Base-by-base conservation (phyloP, 495 filamentous ascomycete species). In the Aspergillus baeticus region DNA sequence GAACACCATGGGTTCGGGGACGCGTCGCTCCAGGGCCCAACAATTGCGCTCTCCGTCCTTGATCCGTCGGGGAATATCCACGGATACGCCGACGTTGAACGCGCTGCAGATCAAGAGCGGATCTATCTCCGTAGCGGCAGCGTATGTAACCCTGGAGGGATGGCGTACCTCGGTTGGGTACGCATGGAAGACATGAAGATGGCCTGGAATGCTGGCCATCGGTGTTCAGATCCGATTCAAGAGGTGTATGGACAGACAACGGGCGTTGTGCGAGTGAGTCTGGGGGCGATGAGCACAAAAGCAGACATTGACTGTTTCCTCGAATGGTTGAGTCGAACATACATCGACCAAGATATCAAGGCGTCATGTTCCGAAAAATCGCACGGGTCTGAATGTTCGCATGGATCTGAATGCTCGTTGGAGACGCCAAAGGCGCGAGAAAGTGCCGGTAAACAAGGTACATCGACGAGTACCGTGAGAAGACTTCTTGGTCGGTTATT, bases 101-200 rank as follows among this genome's bases (percentile, higher is more conserved):
- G 77, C 35, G 62, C 78, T 8, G 89, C 89, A 0, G 82, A 82
- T 47, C 72, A 77, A 14, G 74, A 75, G 45, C 75, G 78, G 17
- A 86, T 92, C 50, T 87, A 87, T 60, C 72, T 93, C 11, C 77
- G 89, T 39, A 84, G 84, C 13, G 90, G 90, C 36, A 86, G 84
- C 61, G 69, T 85, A 54, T 88, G 80, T 55, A 86, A 87, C 56
- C 77, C 79, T 0, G 83, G 81, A 10, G 81, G 83, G 5, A 74
- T 83, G 38, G 74, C 74, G 6, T 69, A 63, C 22, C 76, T 67
- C 53, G 63, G 84, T 31, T 63, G 76, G 31, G 56, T 77, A 39
- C 62, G 63, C 7, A 77, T 78, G 0, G 82, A 79, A 75, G 85
- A 89, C 64, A 72, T 89, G 62, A 78, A 82, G 58, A 73, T 80